Conservation (phyloP, 139 green algal genomes). For the Micractinium conductrix region DNA sequence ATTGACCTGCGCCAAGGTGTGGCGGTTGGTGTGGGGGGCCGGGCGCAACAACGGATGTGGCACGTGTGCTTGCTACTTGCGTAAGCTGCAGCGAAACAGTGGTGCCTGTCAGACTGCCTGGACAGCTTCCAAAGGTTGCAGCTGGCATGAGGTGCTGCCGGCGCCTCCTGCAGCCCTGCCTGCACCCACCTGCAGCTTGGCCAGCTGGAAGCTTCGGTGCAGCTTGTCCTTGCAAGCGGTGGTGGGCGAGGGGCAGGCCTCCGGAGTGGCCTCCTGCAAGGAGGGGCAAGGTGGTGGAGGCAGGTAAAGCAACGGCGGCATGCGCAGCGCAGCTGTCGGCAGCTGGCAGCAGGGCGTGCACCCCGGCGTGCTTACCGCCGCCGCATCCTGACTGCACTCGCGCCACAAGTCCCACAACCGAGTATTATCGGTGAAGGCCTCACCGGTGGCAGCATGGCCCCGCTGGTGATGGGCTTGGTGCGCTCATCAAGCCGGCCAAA, state of each 20-base stretch:
- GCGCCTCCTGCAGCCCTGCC: background rate
- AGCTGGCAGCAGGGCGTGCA: too few species aligned
- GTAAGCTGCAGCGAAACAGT: too few species aligned
- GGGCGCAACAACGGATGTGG: background rate
- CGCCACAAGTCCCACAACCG: too few species aligned
- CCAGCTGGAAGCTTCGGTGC: conserved; percentile 45
- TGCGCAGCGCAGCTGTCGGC: background rate
- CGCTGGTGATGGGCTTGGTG: background rate
- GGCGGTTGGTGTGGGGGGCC: background rate
- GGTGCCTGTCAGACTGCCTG: too few species aligned
- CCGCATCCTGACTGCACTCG: background rate
- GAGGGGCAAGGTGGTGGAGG: background rate
- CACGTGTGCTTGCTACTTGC: background rate
- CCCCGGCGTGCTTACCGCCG: too few species aligned
- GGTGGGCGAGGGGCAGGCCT: conserved; percentile 35
- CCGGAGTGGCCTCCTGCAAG: conserved; percentile 8
- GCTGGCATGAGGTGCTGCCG: background rate
- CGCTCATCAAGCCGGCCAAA: conserved; percentile 24
- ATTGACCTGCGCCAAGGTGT: conserved; percentile 42
- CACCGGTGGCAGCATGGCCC: conserved; percentile 18
- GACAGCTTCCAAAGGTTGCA: too few species aligned
- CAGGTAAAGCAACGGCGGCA: background rate
- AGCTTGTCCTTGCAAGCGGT: conserved; percentile 40
- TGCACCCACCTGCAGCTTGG: conserved; percentile 52
- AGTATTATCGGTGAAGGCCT: too few species aligned